Evolutionary conservation across 805 yeast species (phyloP), one percentile per base, ranked within the genome.

Genomic region (Tetrapisispora iriomotensis): DNA sequence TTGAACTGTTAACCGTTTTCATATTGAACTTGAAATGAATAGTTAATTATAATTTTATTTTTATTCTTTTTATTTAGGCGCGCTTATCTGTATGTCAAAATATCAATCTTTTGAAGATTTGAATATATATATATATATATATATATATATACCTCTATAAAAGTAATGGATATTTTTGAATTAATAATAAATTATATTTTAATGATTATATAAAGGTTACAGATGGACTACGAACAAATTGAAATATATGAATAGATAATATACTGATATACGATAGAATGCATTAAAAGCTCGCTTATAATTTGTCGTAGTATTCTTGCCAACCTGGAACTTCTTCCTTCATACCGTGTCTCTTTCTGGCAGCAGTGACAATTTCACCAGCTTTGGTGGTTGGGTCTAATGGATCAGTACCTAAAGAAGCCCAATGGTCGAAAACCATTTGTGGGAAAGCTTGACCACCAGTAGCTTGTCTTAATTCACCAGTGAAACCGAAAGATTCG

Each of bases 391-490:
- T 55, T 65, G 87, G 79, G 73, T 90, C 96, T 56, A 82, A 72
- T 67, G 94, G 94, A 71, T 86, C 90, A 71, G 96, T 95, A 56
- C 66, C 63, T 77, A 90, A 74, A 61, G 84, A 70, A 54, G 84
- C 74, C 96, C 96, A 90, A 72, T 90, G 97, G 72, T 90, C 96
- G 73, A 90, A 90, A 71, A 90, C 92, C 94, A 90, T 78, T 77
- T 90, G 96, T 75, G 97, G 97, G 97, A 90, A 90, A 70, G 97
- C 97, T 80, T 90, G 97, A 72, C 97, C 97, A 83, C 95, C 96
- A 65, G 97, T 90, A 66, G 96, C 95, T 76, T 88, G 96, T 79
- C 97, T 85, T 67, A 90, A 82, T 65, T 87, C 95, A 76, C 94
- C 90, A 62, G 95, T 82, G 95, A 90, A 90, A 82, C 97, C 97